Evolutionary conservation across 768 basidiomycete genomes (phyloP).

Genomic region (Plicaturopsis crispa): DNA sequence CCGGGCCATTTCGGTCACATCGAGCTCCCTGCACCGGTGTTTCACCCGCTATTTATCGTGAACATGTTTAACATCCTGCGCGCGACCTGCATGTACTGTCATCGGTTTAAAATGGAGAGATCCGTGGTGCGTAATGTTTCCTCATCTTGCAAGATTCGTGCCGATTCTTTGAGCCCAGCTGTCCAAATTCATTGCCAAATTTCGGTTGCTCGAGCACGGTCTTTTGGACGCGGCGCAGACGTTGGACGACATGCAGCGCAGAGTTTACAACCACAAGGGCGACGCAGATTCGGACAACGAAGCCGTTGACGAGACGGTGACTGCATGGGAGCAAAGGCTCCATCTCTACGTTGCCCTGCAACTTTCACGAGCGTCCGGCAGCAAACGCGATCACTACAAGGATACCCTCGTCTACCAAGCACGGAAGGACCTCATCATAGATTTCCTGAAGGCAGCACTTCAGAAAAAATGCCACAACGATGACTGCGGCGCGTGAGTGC

Average conservation of each 20-base stretch:
- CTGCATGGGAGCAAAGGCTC: slow-evolving; percentile 55
- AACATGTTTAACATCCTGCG: slow-evolving; percentile 85
- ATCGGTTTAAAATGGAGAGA: slow-evolving; percentile 77
- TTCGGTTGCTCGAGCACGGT: slow-evolving; percentile 85
- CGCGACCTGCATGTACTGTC: slow-evolving; percentile 89
- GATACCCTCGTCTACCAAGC: slow-evolving; percentile 82
- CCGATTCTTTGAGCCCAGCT: slow-evolving; percentile 37
- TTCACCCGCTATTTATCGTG: slow-evolving; percentile 92
- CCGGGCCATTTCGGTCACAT: slow-evolving; percentile 99
- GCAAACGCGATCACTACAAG: slow-evolving; percentile 81
- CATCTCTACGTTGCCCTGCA: slow-evolving; percentile 59
- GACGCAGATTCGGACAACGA: slow-evolving; percentile 36
- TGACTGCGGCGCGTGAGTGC: slow-evolving; percentile 75
- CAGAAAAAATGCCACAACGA: slow-evolving; percentile 69
- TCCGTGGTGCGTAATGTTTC: slow-evolving; percentile 46
- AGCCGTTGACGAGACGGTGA: slow-evolving; percentile 44
- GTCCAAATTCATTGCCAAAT: slow-evolving; percentile 77
- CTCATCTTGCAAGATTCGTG: neutral
- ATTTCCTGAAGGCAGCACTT: slow-evolving; percentile 67
- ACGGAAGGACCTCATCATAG: slow-evolving; percentile 73
- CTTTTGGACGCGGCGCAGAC: slow-evolving; percentile 74
- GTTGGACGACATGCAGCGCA: slow-evolving; percentile 59
- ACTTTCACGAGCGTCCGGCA: slow-evolving; percentile 33
- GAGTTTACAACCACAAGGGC: slow-evolving; percentile 16
- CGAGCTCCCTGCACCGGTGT: slow-evolving; percentile 90